A percentile compares a stretch with the other conserved stretches of the same genome.
Conservation (phyloP, 768 basidiomycete species). For the Serendipita sp. region DNA sequence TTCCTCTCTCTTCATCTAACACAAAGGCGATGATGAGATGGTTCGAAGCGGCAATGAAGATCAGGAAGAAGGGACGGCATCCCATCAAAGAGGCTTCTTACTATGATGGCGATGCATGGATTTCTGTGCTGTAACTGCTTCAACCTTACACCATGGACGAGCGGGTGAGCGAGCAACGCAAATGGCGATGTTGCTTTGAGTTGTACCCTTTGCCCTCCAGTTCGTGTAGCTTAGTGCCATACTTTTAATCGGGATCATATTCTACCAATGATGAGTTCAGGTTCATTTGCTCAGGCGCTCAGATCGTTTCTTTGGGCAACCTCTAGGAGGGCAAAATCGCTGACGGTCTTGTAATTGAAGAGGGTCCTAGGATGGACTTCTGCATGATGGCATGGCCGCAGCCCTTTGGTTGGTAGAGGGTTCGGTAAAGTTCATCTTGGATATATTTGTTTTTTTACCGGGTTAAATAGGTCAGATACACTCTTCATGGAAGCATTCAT, state of each 20-base stretch:
- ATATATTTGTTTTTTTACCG: neutral
- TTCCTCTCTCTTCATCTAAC: neutral
- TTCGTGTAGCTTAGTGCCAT: neutral
- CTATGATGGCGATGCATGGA: neutral
- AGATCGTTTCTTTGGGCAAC: neutral
- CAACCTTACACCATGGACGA: no score
- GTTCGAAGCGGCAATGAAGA: neutral
- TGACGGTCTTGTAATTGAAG: no score
- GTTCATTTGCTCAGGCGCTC: neutral
- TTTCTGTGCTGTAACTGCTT: neutral
- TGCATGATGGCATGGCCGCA: no score
- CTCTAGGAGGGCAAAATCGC: no score
- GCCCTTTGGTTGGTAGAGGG: no score
- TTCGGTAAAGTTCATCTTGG: no score
- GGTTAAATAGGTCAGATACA: no score
- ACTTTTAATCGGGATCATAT: neutral
- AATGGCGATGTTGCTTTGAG: neutral
- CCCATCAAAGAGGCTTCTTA: neutral
- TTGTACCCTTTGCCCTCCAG: no score
- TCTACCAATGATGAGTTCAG: neutral
- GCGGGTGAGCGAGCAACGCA: neutral
- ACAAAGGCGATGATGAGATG: neutral
- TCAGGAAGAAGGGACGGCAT: neutral
- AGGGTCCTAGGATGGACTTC: no score
- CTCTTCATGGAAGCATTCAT: no score